Conservation (phyloP, 768 basidiomycete genomes). For the Mycena albidolilacea region DNA sequence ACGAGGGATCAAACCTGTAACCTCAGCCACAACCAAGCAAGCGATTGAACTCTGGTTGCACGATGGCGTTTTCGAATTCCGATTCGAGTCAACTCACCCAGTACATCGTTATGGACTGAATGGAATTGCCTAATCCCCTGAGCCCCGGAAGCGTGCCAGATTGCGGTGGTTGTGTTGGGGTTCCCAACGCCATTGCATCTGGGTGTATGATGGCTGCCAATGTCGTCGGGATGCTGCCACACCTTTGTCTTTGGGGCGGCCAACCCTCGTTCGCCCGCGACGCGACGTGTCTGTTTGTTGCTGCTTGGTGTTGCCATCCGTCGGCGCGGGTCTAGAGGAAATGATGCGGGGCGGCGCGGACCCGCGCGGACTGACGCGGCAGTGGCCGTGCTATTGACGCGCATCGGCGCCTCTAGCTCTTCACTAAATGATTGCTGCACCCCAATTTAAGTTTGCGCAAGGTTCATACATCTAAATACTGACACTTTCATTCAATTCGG, state of each 20-base stretch:
- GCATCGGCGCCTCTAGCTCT: too few species aligned
- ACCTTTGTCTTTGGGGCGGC: slow-evolving; percentile 6
- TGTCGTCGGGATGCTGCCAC: slow-evolving; percentile 9
- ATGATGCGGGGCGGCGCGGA: too few species aligned
- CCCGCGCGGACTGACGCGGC: too few species aligned
- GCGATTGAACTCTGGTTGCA: slow-evolving; percentile 22
- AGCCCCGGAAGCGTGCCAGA: slow-evolving; percentile 11
- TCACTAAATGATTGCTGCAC: too few species aligned
- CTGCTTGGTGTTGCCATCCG: slow-evolving; percentile 4
- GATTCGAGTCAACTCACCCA: slow-evolving; percentile 14
- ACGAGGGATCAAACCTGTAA: slow-evolving; percentile 19
- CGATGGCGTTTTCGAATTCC: slow-evolving; percentile 11
- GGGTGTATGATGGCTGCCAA: slow-evolving; percentile 15
- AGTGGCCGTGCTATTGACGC: too few species aligned
- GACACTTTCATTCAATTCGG: too few species aligned
- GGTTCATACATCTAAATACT: too few species aligned
- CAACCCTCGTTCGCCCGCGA: too few species aligned
- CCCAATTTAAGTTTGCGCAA: too few species aligned
- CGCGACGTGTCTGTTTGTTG: slow-evolving; percentile 12
- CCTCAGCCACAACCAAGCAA: slow-evolving; percentile 21
- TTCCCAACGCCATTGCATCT: slow-evolving; percentile 11
- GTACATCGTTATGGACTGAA: slow-evolving; percentile 16
- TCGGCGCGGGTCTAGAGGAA: neutral
- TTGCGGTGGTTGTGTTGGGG: slow-evolving; percentile 9
- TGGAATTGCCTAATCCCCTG: slow-evolving; percentile 15